Evolutionary conservation across 2,329 filamentous ascomycete genomes (phyloP), one percentile per base, ranked within the genome.

Genomic region (Fusarium chaquense): DNA sequence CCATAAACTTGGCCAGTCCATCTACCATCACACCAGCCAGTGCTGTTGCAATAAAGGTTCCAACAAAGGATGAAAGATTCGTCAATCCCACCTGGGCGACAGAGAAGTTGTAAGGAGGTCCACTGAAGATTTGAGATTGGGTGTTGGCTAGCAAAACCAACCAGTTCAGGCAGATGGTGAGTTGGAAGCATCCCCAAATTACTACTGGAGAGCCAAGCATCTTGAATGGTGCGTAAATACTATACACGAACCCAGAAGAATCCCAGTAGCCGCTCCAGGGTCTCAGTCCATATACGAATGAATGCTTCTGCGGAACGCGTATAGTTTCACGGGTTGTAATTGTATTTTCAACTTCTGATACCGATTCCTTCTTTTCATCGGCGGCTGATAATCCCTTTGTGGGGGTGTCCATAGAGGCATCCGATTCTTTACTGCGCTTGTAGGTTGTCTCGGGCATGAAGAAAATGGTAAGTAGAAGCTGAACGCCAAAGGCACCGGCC

Each of bases 341-440:
- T 0, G 2, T 20, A 9, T 55, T 36, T 18, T 58, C 55, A 6
- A 58, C 38, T 12, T 58, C 5, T 2, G 36, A 44, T 30, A 58
- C 9, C 0, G 2, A 58, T 3, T 56, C 11, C 7, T 44, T 44
- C 2, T 20, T 13, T 0, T 44, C 24, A 3, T 56, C n/a, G 0
- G 0, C 0, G 16, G 30, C 0, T 5, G 22, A 22, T 2, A 0
- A 0, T 2, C 18, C 13, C 11, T 58, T 7, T 0, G 0, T 0
- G 0, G 9, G 0, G 9, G 22, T 16, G 30, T 7, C 18, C 1
- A 4, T 12, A 3, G 28, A 7, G 4, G 4, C n/a, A 16, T 0
- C 1, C 3, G 4, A 2, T 1, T 22, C 20, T 7, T 15, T 41
- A 4, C 9, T 5, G 6, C 55, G 55, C 8, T 44, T 58, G 15